Base-by-base conservation (phyloP, 2,329 filamentous ascomycete species). In the Myriosclerotinia curreyana region DNA sequence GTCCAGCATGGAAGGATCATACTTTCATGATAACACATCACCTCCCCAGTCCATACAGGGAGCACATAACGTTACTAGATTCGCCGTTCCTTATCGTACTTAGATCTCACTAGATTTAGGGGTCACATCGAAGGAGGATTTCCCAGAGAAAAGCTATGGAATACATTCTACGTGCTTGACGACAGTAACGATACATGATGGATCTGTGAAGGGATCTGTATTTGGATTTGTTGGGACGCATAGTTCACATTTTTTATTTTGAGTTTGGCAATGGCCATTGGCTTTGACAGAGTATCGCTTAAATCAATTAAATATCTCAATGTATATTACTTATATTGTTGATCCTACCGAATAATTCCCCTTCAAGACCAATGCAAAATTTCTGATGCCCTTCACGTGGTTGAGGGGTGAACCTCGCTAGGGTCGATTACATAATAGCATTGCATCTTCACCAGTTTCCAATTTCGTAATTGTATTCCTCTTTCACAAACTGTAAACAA, bases 351-450 rank as follows among this genome's bases (percentile, higher is more conserved):
- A 3, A 48, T 25, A 52, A 3, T 36, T 7, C 15, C 5, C 5
- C 12, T 36, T 11, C 20, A 48, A 58, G 31, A 48, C 15, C 42
- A 22, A 25, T 48, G 14, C n/a, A n/a, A 46, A 48, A 36, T 48
- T 48, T 58, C 25, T 42, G 11, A 46, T 22, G 11, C 22, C 36
- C n/a, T 34, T 58, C 55, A 58, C 28, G 31, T 36, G 20, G 31
- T 22, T n/a, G 20, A n/a, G 55, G n/a, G 25, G 17, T 25, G 28
- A 36, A 34, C 20, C 25, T 58, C 12, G 28, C 42, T 34, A 58
- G n/a, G 42, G 42, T 20, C n/a, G 55, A 58, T 58, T 58, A 58
- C 55, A 58, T 58, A 58, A 58, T 59, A 34, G 2, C 42, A 59
- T n/a, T 38, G 31, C 14, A 59, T 48, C n/a, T 22, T 28, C 6